These are phyloP conservation scores for Grifola frondosa DNA, from an alignment of 1,284 basidiomycete genomes.

Conservation along the genomic window DNA sequence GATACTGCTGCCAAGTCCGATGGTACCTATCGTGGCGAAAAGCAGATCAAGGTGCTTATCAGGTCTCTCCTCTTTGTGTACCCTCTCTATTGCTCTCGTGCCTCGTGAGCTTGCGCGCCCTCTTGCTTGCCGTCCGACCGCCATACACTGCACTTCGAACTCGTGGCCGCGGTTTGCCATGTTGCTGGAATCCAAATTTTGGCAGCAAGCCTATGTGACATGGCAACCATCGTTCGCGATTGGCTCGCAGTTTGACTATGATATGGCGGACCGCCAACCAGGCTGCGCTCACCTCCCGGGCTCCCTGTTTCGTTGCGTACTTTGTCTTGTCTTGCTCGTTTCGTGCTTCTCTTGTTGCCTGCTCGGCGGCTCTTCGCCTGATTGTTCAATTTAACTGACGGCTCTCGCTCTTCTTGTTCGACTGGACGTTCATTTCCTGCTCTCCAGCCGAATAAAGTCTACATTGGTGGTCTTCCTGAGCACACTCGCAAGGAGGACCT, in stretches of 20 bases:
- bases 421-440: conserved; percentile 64
- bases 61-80: conserved; percentile 48
- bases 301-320: conserved; percentile 7
- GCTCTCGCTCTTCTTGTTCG: conserved; percentile 41
- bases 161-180: conserved; percentile 22
- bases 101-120: conserved; percentile 23
- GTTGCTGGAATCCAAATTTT: conserved; percentile 10
- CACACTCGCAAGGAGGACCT: conserved; percentile 81
- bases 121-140: conserved; percentile 7
- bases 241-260: conserved; percentile 6
- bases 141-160: conserved; percentile 9
- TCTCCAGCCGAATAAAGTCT: conserved; percentile 84
- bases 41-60: conserved; percentile 88
- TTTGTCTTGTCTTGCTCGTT: conserved; percentile 11
- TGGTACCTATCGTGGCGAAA: conserved; percentile 62
- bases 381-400: conserved; percentile 19
- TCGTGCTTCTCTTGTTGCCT: conserved; percentile 9
- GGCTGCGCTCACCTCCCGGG: conserved; percentile 10
- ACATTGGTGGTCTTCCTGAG: conserved; percentile 83
- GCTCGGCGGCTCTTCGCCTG: conserved; percentile 21
- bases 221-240: conserved; percentile 19
- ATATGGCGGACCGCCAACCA: conserved; percentile 6
- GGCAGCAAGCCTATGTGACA: conserved; percentile 14
- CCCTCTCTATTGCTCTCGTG: conserved; percentile 34
- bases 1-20: conserved; percentile 25